Evolutionary conservation across 495 filamentous ascomycete genomes (phyloP).

Genomic region (Talaromyces thailandensis): DNA sequence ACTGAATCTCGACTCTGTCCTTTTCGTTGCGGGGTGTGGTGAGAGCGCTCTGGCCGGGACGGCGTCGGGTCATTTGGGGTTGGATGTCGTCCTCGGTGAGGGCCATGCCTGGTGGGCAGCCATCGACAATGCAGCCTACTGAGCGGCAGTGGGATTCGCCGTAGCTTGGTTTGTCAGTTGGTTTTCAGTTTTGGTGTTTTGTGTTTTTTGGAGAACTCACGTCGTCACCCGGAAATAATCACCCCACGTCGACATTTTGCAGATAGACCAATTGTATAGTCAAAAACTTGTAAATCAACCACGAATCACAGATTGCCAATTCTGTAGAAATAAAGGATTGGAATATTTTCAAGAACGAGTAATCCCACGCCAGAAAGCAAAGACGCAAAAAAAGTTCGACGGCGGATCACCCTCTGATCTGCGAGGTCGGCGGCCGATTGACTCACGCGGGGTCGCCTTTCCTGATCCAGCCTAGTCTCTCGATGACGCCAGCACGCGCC

Average conservation of each 20-base stretch:
- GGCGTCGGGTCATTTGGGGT: conserved; percentile 83
- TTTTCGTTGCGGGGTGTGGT: conserved; percentile 92
- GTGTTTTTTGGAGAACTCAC: conserved; percentile 37
- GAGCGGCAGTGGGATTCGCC: conserved; percentile 87
- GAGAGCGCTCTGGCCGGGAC: conserved; percentile 83
- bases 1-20: conserved; percentile 86
- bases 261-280: neutral
- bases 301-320: neutral
- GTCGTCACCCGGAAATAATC: conserved; percentile 76
- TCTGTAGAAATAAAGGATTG: neutral
- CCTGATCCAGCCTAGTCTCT: neutral
- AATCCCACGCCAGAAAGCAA: neutral
- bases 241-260: conserved; percentile 84
- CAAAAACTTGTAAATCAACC: neutral
- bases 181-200: neutral
- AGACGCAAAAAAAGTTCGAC: neutral
- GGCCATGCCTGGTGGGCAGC: conserved; percentile 79
- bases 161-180: conserved; percentile 44
- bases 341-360: neutral
- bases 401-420: neutral
- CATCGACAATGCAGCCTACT: conserved; percentile 86
- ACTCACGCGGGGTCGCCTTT: neutral
- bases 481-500: neutral
- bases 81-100: conserved; percentile 89
- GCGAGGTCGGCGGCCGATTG: neutral